These are phyloP conservation scores for Verbena officinalis DNA, from an alignment of 257 asterid species.

Conservation along the genomic window DNA sequence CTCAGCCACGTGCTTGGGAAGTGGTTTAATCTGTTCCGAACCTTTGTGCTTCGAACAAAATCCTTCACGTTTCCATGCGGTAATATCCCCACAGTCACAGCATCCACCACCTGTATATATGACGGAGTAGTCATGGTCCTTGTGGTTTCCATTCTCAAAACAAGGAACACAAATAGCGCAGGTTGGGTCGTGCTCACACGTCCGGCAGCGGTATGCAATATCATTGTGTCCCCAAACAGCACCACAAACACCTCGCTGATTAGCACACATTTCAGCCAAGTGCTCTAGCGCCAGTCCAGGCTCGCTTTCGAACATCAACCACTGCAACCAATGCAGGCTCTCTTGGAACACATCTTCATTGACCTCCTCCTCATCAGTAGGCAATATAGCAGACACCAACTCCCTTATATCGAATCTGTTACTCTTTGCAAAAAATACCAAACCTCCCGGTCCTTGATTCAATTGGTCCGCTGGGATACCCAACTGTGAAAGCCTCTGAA, in stretches of 20 bases:
- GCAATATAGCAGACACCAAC: conserved; percentile 70
- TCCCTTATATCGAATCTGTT: conserved; percentile 46
- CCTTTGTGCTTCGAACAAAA: conserved; percentile 97
- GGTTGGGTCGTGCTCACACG: conserved; percentile 95
- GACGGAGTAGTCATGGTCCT: conserved; percentile 89
- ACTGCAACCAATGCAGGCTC: conserved; percentile 78
- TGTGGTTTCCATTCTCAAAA: conserved; percentile 89
- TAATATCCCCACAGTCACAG: conserved; percentile 98
- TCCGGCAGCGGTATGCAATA: conserved; percentile 90
- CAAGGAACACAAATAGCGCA: conserved; percentile 98
- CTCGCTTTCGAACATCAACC: conserved; percentile 95
- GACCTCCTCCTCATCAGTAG: conserved; percentile 59
- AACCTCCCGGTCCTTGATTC: conserved; percentile 53
- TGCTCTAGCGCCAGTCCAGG: conserved; percentile 60
- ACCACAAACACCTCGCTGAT: conserved; percentile 91
- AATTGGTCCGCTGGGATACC: conserved; percentile 64
- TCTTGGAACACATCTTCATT: conserved; percentile 52
- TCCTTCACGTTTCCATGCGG: conserved; percentile 98
- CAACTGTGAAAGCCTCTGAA: conserved; percentile 73
- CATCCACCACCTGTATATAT: conserved; percentile 95
- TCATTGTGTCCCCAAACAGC: conserved; percentile 90
- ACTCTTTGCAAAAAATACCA: conserved; percentile 63
- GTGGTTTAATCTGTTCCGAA: conserved; percentile 83
- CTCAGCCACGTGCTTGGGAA: conserved; percentile 58
- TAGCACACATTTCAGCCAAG: conserved; percentile 56